These are phyloP conservation scores for Mucuna pruriens DNA, from an alignment of 306 rosid genomes.

Conservation along the genomic window DNA sequence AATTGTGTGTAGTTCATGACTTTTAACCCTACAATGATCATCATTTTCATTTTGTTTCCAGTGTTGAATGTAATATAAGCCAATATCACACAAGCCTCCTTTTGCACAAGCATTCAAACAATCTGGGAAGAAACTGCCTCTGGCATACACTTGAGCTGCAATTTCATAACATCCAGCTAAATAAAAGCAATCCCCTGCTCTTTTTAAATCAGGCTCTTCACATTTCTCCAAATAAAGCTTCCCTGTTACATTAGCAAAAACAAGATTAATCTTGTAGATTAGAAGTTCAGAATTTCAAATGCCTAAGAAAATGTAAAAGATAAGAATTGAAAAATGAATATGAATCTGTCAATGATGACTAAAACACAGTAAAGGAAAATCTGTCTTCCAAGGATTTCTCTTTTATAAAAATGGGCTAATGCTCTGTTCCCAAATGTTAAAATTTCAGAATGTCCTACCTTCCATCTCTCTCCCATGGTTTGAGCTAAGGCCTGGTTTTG, in stretches of 20 bases:
- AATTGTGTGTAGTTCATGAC: slow-evolving; percentile 40
- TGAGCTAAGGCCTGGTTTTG: neutral
- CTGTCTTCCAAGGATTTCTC: too few relatives aligned
- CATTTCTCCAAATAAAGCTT: slow-evolving; percentile 61
- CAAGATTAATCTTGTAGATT: neutral
- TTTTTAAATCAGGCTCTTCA: slow-evolving; percentile 56
- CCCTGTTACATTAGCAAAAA: slow-evolving; percentile 53
- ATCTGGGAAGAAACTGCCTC: slow-evolving; percentile 55
- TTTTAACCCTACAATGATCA: slow-evolving; percentile 27
- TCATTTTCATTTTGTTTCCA: slow-evolving; percentile 62
- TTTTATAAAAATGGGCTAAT: neutral
- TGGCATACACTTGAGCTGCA: slow-evolving; percentile 70
- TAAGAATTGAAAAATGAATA: neutral
- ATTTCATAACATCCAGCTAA: slow-evolving; percentile 54
- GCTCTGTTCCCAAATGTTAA: neutral
- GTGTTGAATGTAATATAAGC: slow-evolving; percentile 55
- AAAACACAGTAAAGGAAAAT: too few relatives aligned
- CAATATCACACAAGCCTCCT: slow-evolving; percentile 62
- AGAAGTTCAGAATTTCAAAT: neutral
- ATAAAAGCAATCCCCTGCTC: slow-evolving; percentile 74
- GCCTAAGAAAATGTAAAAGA: neutral
- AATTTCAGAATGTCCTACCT: neutral
- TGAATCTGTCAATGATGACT: neutral
- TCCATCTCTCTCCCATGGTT: neutral
- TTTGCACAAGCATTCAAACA: slow-evolving; percentile 63